phyloP scores from a whole-genome alignment of 139 green algal species.

The Yamagishiella unicocca region DNA sequence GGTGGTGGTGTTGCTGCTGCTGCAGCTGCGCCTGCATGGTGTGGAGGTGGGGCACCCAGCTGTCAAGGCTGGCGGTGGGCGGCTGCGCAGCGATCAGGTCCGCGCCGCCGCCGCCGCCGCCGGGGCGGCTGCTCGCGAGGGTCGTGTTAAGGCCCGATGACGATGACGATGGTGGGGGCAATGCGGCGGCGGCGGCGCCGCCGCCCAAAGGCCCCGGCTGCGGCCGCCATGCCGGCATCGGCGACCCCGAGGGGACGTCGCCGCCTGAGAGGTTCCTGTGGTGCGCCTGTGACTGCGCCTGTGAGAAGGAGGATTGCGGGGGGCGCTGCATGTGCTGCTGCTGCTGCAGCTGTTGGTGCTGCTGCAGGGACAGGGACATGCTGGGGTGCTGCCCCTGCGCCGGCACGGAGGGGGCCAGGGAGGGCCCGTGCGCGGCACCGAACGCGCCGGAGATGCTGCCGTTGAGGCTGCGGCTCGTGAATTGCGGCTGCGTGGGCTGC shows the following conservation, averaged over 20 bases:
- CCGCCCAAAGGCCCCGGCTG: background rate
- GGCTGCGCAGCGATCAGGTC: background rate
- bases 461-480: background rate
- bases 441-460: too few species aligned
- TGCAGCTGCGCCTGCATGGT: too few species aligned
- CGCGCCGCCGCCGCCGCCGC: background rate
- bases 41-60: background rate
- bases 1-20: background rate
- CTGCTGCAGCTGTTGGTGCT: background rate
- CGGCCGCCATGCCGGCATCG: background rate
- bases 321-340: background rate
- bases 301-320: background rate
- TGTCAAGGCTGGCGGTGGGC: background rate
- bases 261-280: constrained; percentile 10
- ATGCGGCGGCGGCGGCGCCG: background rate
- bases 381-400: background rate
- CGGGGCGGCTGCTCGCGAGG: background rate
- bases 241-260: background rate
- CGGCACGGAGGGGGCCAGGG: too few species aligned
- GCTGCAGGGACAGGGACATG: background rate
- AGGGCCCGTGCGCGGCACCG: too few species aligned
- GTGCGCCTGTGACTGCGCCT: background rate
- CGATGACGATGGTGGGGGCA: too few species aligned
- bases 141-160: too few species aligned
- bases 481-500: too few species aligned